Conservation (phyloP, 2,329 filamentous ascomycete species). For the Botryotinia globosa region DNA sequence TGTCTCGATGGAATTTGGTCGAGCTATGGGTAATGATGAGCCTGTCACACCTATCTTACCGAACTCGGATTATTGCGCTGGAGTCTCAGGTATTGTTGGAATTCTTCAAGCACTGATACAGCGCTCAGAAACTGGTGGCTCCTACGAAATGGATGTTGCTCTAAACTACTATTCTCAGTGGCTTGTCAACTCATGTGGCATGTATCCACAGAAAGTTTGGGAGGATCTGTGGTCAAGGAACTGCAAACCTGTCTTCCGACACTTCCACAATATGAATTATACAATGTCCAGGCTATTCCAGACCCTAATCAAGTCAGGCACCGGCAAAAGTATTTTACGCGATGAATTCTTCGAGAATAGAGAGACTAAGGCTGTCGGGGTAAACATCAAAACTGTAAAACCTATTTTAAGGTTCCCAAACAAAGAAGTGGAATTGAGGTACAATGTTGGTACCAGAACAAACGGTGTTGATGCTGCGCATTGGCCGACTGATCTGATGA, state of each 20-base stretch:
- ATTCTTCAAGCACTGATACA: slow-evolving; percentile 45
- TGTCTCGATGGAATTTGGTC: slow-evolving; percentile 46
- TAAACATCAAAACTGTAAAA: neutral
- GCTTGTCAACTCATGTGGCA: slow-evolving; percentile 41
- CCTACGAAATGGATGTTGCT: slow-evolving; percentile 43
- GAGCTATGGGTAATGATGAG: slow-evolving; percentile 47
- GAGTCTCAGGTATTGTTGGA: slow-evolving; percentile 42
- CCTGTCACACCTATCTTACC: slow-evolving; percentile 46
- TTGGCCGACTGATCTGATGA: neutral
- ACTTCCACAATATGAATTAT: neutral
- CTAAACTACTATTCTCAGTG: slow-evolving; percentile 46
- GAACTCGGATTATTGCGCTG: slow-evolving; percentile 47
- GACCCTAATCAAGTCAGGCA: neutral
- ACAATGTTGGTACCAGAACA: neutral
- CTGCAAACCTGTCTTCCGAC: neutral
- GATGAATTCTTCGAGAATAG: neutral
- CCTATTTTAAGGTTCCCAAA: neutral
- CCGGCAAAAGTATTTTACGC: neutral
- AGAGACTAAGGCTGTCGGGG: neutral
- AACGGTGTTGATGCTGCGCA: neutral
- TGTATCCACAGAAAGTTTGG: neutral
- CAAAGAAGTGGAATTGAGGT: neutral
- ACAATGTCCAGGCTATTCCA: neutral
- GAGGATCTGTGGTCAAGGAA: neutral
- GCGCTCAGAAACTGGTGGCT: slow-evolving; percentile 42